These are phyloP conservation scores for Acanthamoeba lenticulata DNA, from an alignment of 208 protist species.

Conservation along the genomic window DNA sequence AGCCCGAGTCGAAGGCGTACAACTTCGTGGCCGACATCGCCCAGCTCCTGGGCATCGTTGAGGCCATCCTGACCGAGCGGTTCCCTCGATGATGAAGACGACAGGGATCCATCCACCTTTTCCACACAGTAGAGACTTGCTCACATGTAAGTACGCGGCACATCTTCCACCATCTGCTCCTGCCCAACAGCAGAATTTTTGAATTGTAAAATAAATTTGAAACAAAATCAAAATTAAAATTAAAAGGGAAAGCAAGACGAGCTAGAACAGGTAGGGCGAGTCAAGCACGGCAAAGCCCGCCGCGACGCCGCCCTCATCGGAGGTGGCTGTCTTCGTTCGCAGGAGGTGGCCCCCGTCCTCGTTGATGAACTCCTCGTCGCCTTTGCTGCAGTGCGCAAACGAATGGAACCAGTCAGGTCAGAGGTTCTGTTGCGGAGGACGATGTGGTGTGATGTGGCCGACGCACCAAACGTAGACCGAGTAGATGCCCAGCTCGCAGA, in stretches of 20 bases:
- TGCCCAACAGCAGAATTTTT: no score
- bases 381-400: background rate
- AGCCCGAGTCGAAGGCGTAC: background rate
- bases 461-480: constrained; percentile 18
- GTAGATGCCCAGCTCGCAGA: constrained; percentile 93
- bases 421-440: background rate
- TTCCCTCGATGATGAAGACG: background rate
- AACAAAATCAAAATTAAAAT: no score
- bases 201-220: no score
- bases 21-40: background rate
- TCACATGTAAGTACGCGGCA: no score
- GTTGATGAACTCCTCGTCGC: constrained; percentile 77
- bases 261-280: constrained; percentile 77
- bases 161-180: no score
- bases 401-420: background rate
- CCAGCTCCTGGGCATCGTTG: background rate
- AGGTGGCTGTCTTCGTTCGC: constrained; percentile 91
- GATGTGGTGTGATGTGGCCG: constrained; percentile 63
- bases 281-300: constrained; percentile 93
- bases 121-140: no score
- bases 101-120: background rate
- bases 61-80: background rate
- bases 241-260: background rate
- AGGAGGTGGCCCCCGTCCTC: constrained; percentile 91
- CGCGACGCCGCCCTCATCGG: constrained; percentile 95